These are phyloP conservation scores for Sclerotinia subarctica DNA, from an alignment of 2,329 filamentous ascomycete genomes.

Conservation along the genomic window DNA sequence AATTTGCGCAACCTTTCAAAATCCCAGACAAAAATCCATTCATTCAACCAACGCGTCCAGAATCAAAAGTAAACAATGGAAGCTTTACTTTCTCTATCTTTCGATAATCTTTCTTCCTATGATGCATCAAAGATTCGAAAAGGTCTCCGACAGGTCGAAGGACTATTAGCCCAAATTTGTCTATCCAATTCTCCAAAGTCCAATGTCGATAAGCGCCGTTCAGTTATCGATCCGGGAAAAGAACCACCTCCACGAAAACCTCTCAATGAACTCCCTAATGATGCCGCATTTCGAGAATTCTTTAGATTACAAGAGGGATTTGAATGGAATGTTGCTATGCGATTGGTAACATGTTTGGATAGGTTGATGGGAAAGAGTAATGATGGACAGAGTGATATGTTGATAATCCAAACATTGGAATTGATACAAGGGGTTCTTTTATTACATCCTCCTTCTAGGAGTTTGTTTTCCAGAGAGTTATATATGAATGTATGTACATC, in stretches of 20 bases:
- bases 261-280: slow-evolving; percentile 68
- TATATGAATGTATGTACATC: slow-evolving; percentile 77
- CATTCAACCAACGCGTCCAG: not conserved
- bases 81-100: slow-evolving; percentile 83
- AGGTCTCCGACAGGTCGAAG: slow-evolving; percentile 89
- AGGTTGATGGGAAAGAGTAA: slow-evolving; percentile 78
- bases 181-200: slow-evolving; percentile 52
- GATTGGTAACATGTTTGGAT: slow-evolving; percentile 81
- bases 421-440: slow-evolving; percentile 84
- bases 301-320: slow-evolving; percentile 96
- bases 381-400: slow-evolving; percentile 78
- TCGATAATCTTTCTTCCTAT: slow-evolving; percentile 81
- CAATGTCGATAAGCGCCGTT: slow-evolving; percentile 32
- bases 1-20: slow-evolving; percentile 17
- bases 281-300: slow-evolving; percentile 91
- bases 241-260: slow-evolving; percentile 50
- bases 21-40: slow-evolving; percentile 10
- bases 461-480: slow-evolving; percentile 81
- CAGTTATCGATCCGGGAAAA: slow-evolving; percentile 40
- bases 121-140: slow-evolving; percentile 88
- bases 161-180: slow-evolving; percentile 90
- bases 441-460: slow-evolving; percentile 84
- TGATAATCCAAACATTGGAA: slow-evolving; percentile 85
- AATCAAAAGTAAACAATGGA: slow-evolving; percentile 61
- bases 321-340: slow-evolving; percentile 92